A percentile compares a stretch with the other conserved stretches of the same genome.
phyloP scores from a whole-genome alignment of 768 basidiomycete species.

The Boletus subparvulus region DNA sequence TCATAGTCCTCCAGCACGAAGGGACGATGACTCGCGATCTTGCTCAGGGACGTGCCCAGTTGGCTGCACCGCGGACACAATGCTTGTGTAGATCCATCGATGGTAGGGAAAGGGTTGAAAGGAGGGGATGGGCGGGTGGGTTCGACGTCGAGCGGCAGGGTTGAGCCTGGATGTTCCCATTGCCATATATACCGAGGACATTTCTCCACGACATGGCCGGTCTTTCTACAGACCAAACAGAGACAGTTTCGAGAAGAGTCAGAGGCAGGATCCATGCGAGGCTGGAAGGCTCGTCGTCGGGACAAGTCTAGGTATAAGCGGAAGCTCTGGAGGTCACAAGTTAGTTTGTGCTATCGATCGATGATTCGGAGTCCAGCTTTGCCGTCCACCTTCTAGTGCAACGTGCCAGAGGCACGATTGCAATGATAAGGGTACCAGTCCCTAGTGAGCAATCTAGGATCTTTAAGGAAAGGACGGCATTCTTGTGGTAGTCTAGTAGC shows the following conservation, averaged over 20 bases:
- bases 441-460: slow-evolving; percentile 7
- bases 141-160: too few relatives aligned
- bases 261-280: not conserved
- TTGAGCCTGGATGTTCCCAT: too few relatives aligned
- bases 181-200: too few relatives aligned
- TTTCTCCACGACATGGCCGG: too few relatives aligned
- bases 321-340: not conserved
- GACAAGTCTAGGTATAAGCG: not conserved
- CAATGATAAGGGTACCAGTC: slow-evolving; percentile 24
- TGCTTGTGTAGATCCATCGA: too few relatives aligned
- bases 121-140: too few relatives aligned
- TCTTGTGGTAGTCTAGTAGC: too few relatives aligned
- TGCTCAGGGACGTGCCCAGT: not conserved
- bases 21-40: not conserved
- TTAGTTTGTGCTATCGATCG: not conserved
- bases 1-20: not conserved
- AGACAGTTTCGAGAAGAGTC: not conserved
- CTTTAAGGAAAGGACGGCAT: too few relatives aligned
- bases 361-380: not conserved
- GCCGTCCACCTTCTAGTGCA: not conserved
- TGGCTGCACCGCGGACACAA: not conserved
- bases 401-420: not conserved
- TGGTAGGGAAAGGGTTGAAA: too few relatives aligned
- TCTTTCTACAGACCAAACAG: too few relatives aligned
- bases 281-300: not conserved